Evolutionary conservation across 2,329 filamentous ascomycete species (phyloP).

Genomic region (Aspergillus sp.): DNA sequence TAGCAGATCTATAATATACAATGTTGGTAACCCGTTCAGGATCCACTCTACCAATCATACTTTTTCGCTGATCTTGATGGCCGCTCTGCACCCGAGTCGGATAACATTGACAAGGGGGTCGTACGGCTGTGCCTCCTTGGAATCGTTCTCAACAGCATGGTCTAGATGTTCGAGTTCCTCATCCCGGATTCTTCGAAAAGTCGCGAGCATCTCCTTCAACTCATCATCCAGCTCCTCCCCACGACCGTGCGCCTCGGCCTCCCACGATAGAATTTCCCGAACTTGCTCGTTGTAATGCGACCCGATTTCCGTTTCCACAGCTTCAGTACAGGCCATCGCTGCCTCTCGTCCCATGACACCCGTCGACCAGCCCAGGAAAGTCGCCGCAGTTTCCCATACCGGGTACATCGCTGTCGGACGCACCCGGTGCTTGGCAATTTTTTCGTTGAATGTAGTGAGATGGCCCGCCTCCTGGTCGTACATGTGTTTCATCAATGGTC

Average conservation of each 20-base stretch:
- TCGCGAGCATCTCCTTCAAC: conserved; percentile 68
- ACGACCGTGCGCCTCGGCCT: conserved; percentile 68
- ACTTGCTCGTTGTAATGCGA: conserved; percentile 95
- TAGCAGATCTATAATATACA: conserved; percentile 8
- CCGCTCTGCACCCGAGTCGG: conserved; percentile 82
- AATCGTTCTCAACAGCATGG: conserved; percentile 89
- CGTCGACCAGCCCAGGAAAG: conserved; percentile 83
- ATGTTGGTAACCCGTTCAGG: neutral
- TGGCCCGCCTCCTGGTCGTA: conserved; percentile 93
- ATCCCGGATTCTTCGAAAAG: conserved; percentile 81
- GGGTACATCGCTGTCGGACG: conserved; percentile 92
- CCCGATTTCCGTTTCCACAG: conserved; percentile 97
- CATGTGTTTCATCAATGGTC: conserved; percentile 94
- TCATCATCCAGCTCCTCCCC: conserved; percentile 82
- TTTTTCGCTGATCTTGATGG: conserved; percentile 77
- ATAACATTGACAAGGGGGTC: conserved; percentile 86
- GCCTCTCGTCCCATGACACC: conserved; percentile 87
- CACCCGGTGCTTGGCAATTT: conserved; percentile 82
- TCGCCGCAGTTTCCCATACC: conserved; percentile 78
- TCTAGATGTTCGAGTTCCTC: conserved; percentile 97
- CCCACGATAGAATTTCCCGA: conserved; percentile 75
- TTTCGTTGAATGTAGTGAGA: conserved; percentile 77
- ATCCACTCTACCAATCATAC: conserved; percentile 29
- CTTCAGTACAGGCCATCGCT: conserved; percentile 98
- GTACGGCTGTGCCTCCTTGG: conserved; percentile 85